These are phyloP conservation scores for Heliamphora pulchella DNA, from an alignment of 179 eudicot species.

Conservation along the genomic window DNA sequence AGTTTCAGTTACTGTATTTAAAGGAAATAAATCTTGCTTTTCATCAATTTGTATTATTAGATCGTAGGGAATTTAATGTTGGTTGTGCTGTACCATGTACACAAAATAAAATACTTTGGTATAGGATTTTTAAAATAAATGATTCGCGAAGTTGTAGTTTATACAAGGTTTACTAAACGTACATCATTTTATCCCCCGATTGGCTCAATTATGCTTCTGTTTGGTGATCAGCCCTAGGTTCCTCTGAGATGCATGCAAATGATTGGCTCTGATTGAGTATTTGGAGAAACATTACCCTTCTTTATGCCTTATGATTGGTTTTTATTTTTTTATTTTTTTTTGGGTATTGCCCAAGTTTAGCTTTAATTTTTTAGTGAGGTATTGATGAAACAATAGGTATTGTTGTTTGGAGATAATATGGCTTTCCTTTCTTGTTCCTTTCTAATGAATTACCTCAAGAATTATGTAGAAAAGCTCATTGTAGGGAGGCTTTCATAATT, in stretches of 20 bases:
- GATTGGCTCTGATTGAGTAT: background rate
- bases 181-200: too few species aligned
- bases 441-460: background rate
- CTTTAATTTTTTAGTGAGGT: background rate
- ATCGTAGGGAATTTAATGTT: background rate
- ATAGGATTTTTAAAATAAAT: too few species aligned
- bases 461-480: background rate
- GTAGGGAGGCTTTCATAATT: conserved; percentile 4
- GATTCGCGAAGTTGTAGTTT: background rate
- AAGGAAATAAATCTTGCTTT: too few species aligned
- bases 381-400: background rate
- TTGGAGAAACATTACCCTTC: background rate
- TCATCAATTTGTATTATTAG: too few species aligned
- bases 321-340: background rate
- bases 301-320: background rate
- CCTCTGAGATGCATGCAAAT: background rate
- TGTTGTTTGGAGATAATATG: background rate
- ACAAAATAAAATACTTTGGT: too few species aligned
- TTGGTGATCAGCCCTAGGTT: background rate
- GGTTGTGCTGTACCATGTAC: background rate
- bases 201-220: background rate
- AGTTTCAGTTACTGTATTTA: background rate
- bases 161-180: background rate
- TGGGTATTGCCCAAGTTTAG: background rate
- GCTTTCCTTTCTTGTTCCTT: background rate